Conservation (phyloP, 2,329 filamentous ascomycete genomes). For the Leptodontidium sp. region DNA sequence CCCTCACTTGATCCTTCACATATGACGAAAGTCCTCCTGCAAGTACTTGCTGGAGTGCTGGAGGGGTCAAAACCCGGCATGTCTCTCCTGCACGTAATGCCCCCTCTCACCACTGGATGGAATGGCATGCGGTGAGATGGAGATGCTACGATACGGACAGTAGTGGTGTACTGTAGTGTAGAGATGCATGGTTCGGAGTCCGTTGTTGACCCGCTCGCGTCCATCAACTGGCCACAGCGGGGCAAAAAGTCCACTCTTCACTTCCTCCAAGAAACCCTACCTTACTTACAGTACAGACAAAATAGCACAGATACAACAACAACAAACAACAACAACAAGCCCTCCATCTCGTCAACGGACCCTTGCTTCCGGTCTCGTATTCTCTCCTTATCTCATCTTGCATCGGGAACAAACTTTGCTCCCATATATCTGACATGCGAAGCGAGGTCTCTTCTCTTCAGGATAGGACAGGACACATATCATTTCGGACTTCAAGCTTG, state of each 20-base stretch:
- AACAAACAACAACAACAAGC: background rate
- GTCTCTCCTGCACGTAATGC: constrained; percentile 16
- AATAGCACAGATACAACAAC: background rate
- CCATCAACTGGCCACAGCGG: constrained; percentile 8
- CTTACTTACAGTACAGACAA: background rate
- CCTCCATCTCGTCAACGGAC: background rate
- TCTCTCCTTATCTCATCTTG: background rate
- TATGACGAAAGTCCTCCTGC: constrained; percentile 12
- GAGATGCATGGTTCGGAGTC: background rate
- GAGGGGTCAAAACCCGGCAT: background rate
- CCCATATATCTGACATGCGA: background rate
- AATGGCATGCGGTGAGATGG: constrained; percentile 12
- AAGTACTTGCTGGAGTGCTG: background rate
- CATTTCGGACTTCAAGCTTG: background rate
- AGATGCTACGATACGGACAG: background rate
- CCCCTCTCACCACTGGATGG: background rate
- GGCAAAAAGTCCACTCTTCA: constrained; percentile 14
- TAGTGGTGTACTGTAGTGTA: background rate
- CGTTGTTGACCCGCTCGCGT: constrained; percentile 17
- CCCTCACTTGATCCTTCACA: constrained; percentile 1
- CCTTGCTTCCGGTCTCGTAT: constrained; percentile 3
- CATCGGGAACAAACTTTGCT: background rate
- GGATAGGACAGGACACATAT: constrained; percentile 4
- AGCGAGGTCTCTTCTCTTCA: too few species aligned
- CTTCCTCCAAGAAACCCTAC: background rate